Conservation (phyloP, 2,329 filamentous ascomycete species). For the Tetracladium maxilliforme region DNA sequence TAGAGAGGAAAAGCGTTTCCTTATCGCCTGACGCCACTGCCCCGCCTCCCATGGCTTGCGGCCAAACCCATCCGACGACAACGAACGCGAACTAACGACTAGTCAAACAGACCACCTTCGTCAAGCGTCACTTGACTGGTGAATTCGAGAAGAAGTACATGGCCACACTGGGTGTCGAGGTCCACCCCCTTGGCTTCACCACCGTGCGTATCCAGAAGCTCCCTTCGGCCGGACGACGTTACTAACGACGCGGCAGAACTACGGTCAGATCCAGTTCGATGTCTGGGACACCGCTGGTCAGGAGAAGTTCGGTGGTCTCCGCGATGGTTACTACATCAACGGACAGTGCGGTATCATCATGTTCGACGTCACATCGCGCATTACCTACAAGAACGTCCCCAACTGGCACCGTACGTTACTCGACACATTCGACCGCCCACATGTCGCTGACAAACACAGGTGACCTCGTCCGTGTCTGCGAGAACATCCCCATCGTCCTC, state of each 20-base stretch:
- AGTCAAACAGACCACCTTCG: conserved; percentile 76
- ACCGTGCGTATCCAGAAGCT: conserved; percentile 55
- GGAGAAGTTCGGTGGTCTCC: conserved; percentile 98
- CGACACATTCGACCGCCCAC: conserved; percentile 5
- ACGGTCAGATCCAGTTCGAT: conserved; percentile 93
- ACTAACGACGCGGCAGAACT: conserved; percentile 46
- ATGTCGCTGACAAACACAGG: conserved; percentile 34
- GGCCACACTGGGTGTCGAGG: conserved; percentile 97
- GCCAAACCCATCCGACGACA: neutral
- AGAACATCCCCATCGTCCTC: conserved; percentile 97
- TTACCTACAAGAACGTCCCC: conserved; percentile 99
- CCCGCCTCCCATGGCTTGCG: no score
- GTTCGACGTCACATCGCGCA: conserved; percentile 98
- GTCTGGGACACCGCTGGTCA: conserved; percentile 98
- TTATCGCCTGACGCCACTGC: no score
- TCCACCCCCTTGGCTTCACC: conserved; percentile 94
- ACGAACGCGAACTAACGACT: conserved; percentile 7
- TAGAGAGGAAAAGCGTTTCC: no score
- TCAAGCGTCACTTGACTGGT: conserved; percentile 99
- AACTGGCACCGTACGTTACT: conserved; percentile 93
- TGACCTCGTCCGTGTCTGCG: conserved; percentile 96
- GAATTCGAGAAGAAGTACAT: conserved; percentile 99
- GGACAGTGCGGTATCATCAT: conserved; percentile 99
- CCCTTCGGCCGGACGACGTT: conserved; percentile 2
- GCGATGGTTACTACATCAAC: conserved; percentile 99